phyloP scores from a whole-genome alignment of 208 protist species.

The Zelonia costaricensis region DNA sequence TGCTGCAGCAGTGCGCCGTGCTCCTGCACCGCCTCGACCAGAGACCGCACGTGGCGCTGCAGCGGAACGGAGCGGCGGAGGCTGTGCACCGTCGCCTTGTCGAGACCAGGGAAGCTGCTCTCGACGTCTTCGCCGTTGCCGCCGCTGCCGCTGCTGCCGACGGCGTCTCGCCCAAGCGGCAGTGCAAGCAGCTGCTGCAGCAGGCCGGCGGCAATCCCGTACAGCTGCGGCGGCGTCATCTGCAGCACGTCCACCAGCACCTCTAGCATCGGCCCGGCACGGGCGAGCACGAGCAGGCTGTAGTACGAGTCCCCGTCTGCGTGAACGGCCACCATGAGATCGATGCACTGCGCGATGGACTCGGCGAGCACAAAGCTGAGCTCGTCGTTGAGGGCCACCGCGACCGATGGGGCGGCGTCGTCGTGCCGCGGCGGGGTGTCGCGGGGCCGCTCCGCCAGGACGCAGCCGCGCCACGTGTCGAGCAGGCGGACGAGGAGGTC shows the following conservation, averaged over 20 bases:
- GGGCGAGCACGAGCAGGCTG: slow-evolving; percentile 62
- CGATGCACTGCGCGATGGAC: slow-evolving; percentile 64
- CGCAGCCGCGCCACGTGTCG: slow-evolving; percentile 53
- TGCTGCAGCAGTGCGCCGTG: slow-evolving; percentile 55
- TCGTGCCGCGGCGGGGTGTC: neutral
- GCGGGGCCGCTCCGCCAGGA: slow-evolving; percentile 27
- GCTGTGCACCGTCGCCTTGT: slow-evolving; percentile 10
- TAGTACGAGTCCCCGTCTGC: slow-evolving; percentile 73
- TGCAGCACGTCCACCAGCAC: slow-evolving; percentile 55
- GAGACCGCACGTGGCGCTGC: slow-evolving; percentile 42
- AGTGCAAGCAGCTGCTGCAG: slow-evolving; percentile 50
- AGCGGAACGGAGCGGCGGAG: slow-evolving; percentile 33
- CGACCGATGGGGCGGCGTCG: neutral
- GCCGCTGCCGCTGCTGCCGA: neutral
- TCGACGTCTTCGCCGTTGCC: neutral
- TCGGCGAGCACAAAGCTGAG: slow-evolving; percentile 61
- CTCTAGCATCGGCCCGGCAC: slow-evolving; percentile 53
- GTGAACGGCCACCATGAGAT: slow-evolving; percentile 71
- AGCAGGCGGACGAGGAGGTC: slow-evolving; percentile 56
- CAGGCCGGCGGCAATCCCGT: slow-evolving; percentile 52
- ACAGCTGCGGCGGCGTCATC: slow-evolving; percentile 51
- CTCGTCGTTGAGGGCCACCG: slow-evolving; percentile 47
- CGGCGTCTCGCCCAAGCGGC: slow-evolving; percentile 46
- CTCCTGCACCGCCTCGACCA: slow-evolving; percentile 38
- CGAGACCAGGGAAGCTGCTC: neutral